Evolutionary conservation across 768 basidiomycete species (phyloP).

Genomic region (Botryobasidium botryosum): DNA sequence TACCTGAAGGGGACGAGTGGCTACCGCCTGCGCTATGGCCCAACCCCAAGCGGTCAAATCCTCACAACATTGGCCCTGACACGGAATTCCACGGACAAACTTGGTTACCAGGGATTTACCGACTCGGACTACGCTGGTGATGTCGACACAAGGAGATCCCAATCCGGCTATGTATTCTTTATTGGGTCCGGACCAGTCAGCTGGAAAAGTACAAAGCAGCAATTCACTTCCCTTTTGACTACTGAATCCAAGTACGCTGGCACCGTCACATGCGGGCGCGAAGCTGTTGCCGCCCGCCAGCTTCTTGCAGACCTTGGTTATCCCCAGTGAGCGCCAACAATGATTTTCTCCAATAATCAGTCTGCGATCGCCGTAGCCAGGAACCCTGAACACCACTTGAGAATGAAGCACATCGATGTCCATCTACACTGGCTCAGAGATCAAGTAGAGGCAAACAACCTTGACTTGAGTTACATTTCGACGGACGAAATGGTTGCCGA

Average conservation of each 20-base stretch:
- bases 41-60: slow-evolving; percentile 11
- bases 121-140: slow-evolving; percentile 22
- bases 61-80: no score
- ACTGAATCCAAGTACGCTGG: slow-evolving; percentile 31
- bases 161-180: slow-evolving; percentile 21
- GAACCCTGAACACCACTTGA: background rate
- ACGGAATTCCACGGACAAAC: no score
- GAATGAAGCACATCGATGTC: slow-evolving; percentile 6
- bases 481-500: slow-evolving; percentile 3
- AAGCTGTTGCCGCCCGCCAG: no score
- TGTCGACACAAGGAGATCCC: slow-evolving; percentile 12
- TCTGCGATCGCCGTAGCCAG: slow-evolving; percentile 1
- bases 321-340: no score
- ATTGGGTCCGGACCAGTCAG: slow-evolving; percentile 22
- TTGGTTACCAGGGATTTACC: no score
- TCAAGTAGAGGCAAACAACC: background rate
- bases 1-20: background rate
- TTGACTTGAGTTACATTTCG: background rate
- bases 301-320: no score
- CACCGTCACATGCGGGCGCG: slow-evolving; percentile 19
- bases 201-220: slow-evolving; percentile 28
- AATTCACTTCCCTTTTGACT: slow-evolving; percentile 23
- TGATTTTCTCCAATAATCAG: no score
- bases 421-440: slow-evolving; percentile 1
- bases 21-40: background rate